Conservation (phyloP, 345 rosid genomes). For the Microthlaspi erraticum region DNA sequence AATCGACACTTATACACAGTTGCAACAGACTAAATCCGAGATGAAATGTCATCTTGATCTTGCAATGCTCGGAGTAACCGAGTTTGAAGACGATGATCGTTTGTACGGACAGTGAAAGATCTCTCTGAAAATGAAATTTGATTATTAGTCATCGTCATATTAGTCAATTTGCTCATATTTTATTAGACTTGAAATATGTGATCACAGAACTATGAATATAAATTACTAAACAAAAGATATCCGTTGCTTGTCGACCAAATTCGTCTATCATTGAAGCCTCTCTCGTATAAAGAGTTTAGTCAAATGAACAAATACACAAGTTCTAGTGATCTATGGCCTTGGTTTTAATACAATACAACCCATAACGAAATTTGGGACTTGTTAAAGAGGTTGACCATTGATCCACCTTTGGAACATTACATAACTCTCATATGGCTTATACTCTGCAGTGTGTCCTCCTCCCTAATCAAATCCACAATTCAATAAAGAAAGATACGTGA, state of each 20-base stretch:
- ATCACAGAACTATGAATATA: no score
- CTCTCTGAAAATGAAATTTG: not conserved
- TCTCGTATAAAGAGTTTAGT: no score
- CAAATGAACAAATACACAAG: no score
- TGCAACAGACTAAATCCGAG: slow-evolving; percentile 79
- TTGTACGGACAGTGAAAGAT: slow-evolving; percentile 56
- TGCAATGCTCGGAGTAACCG: slow-evolving; percentile 95
- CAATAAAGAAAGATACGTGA: slow-evolving; percentile 1
- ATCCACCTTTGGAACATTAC: slow-evolving; percentile 54
- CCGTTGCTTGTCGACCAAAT: no score
- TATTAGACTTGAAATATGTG: no score
- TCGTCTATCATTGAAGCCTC: no score
- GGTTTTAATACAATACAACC: no score
- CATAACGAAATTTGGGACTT: no score
- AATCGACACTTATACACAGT: slow-evolving; percentile 64
- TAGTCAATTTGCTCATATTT: no score
- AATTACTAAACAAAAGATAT: no score
- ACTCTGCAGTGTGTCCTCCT: slow-evolving; percentile 70
- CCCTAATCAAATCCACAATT: slow-evolving; percentile 49
- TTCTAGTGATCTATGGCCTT: no score
- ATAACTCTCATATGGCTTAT: slow-evolving; percentile 56
- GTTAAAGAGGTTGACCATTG: slow-evolving; percentile 31
- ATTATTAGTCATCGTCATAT: no score
- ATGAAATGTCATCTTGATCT: slow-evolving; percentile 88
- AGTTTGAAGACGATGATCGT: slow-evolving; percentile 75